Conservation (phyloP, 2,329 filamentous ascomycete species). For the Fusarium redolens region DNA sequence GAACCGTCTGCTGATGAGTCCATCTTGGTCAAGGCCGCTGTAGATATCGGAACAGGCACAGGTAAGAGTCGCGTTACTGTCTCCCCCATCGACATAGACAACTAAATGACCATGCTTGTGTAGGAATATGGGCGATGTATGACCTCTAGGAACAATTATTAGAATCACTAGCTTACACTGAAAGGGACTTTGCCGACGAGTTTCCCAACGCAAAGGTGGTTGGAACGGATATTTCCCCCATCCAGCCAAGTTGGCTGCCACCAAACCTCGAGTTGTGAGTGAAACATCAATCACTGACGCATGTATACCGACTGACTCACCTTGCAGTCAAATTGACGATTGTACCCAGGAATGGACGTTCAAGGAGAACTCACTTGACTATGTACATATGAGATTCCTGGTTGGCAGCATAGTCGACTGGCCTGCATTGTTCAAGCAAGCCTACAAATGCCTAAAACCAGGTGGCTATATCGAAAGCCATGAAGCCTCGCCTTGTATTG, state of each 20-base stretch:
- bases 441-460: neutral
- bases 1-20: fast-evolving
- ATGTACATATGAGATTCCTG: slow-evolving; percentile 16
- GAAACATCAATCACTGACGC: too few relatives aligned
- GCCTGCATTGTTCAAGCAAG: neutral
- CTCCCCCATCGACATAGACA: fast-evolving
- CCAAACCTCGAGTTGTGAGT: slow-evolving; percentile 20
- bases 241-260: slow-evolving; percentile 16
- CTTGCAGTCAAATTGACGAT: slow-evolving; percentile 8
- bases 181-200: slow-evolving; percentile 16
- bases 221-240: slow-evolving; percentile 15
- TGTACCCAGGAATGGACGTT: slow-evolving; percentile 17
- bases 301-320: too few relatives aligned
- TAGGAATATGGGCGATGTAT: slow-evolving; percentile 16
- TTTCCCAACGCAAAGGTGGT: slow-evolving; percentile 4
- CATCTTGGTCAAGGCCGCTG: neutral
- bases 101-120: fast-evolving
- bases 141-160: fast-evolving
- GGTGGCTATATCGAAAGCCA: slow-evolving; percentile 14
- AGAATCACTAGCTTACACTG: neutral
- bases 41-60: slow-evolving; percentile 23
- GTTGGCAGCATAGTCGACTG: slow-evolving; percentile 10
- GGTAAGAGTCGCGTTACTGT: neutral
- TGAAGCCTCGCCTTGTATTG: neutral
- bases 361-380: neutral